Conservation (phyloP, 306 rosid species). For the Carpinus fangiana region DNA sequence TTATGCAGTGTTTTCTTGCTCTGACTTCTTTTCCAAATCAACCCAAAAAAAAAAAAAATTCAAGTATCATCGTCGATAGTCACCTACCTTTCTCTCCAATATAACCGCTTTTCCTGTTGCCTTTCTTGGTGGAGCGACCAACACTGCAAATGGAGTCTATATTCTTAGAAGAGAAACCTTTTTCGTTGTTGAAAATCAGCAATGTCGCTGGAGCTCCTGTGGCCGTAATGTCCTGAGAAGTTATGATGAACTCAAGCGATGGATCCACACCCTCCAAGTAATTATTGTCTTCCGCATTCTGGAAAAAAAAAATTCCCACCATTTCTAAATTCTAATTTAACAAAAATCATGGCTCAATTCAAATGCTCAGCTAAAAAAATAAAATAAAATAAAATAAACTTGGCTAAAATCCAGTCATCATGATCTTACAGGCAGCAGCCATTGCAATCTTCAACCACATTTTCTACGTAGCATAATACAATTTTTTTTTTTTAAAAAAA, state of each 20-base stretch:
- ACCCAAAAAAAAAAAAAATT: no score
- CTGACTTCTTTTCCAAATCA: no score
- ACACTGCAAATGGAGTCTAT: slow-evolving; percentile 78
- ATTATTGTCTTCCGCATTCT: slow-evolving; percentile 85
- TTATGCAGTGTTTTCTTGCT: no score
- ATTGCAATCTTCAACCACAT: no score
- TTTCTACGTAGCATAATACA: no score
- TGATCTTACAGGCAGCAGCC: no score
- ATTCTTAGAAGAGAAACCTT: slow-evolving; percentile 56
- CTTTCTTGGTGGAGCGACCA: slow-evolving; percentile 80
- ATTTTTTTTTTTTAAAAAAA: no score
- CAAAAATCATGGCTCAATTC: neutral
- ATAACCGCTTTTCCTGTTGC: slow-evolving; percentile 61
- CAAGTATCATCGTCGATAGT: no score
- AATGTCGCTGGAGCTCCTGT: slow-evolving; percentile 70
- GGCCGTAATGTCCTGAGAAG: slow-evolving; percentile 59
- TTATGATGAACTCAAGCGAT: slow-evolving; percentile 60
- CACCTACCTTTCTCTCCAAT: slow-evolving; percentile 81
- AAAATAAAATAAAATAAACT: no score
- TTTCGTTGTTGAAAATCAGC: slow-evolving; percentile 69
- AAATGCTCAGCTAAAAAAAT: no score
- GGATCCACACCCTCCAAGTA: slow-evolving; percentile 36
- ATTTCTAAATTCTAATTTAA: neutral
- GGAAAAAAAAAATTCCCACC: neutral
- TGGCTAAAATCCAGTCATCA: no score